Conservation (phyloP, 192 early-diverging fungal species). For the Linnemannia hyalina region DNA sequence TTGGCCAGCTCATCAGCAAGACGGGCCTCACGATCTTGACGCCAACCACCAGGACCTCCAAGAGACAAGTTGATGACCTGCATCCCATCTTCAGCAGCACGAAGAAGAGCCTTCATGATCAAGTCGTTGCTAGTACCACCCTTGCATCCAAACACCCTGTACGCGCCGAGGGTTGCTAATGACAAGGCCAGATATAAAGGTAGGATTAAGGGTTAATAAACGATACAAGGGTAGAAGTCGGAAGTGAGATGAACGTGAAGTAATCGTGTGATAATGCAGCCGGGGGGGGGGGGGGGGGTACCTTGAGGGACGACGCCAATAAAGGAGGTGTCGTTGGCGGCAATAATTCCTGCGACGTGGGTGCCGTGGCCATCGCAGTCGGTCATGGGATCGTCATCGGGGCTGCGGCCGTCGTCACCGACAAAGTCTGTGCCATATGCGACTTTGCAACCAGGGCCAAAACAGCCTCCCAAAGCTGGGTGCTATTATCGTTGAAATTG, state of each 20-base stretch:
- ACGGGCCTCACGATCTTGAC: slow-evolving; percentile 70
- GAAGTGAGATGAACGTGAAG: background rate
- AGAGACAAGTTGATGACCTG: slow-evolving; percentile 90
- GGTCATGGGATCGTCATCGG: slow-evolving; percentile 68
- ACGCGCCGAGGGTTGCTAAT: slow-evolving; percentile 76
- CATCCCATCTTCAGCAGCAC: slow-evolving; percentile 76
- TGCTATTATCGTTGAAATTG: slow-evolving; percentile 41
- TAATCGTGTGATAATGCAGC: too few relatives aligned
- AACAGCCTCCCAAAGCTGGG: slow-evolving; percentile 76
- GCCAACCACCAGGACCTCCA: slow-evolving; percentile 75
- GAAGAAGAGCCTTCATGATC: slow-evolving; percentile 81
- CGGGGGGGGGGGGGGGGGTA: too few relatives aligned
- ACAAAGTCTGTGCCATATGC: slow-evolving; percentile 75
- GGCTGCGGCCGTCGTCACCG: slow-evolving; percentile 63
- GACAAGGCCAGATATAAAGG: background rate
- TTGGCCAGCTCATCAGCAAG: slow-evolving; percentile 66
- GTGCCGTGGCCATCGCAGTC: slow-evolving; percentile 74
- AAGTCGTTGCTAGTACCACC: slow-evolving; percentile 76
- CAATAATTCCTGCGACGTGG: slow-evolving; percentile 80
- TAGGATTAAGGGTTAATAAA: background rate
- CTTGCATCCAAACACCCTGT: slow-evolving; percentile 87
- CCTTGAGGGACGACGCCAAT: slow-evolving; percentile 87
- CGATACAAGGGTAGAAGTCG: too few relatives aligned
- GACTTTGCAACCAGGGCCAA: slow-evolving; percentile 73
- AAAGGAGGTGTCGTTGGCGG: slow-evolving; percentile 74